Percentiles rank a stretch among this genome's conserved stretches.
These are phyloP conservation scores for Raphanus hybrid DNA, from an alignment of 441 rosid genomes.

Conservation along the genomic window DNA sequence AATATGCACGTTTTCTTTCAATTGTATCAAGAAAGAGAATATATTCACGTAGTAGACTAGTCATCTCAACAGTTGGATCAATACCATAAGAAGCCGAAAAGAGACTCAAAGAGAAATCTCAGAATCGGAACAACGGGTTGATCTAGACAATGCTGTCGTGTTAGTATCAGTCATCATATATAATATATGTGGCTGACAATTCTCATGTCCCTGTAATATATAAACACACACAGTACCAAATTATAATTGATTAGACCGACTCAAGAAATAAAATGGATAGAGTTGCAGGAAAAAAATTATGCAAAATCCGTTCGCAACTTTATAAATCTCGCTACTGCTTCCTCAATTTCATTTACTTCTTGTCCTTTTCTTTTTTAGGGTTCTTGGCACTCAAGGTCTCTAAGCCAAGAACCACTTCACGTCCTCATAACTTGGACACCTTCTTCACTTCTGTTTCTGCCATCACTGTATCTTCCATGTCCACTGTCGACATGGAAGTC, in stretches of 20 bases:
- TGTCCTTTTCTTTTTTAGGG: constrained; percentile 41
- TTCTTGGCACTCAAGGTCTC: constrained; percentile 43
- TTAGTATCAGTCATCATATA: neutral
- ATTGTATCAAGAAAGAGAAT: neutral
- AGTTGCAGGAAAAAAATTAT: constrained; percentile 3
- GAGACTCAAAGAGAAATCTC: neutral
- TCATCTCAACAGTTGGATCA: neutral
- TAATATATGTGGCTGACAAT: constrained; percentile 20
- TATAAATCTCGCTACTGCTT: constrained; percentile 6
- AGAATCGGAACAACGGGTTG: neutral
- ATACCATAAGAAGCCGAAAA: neutral
- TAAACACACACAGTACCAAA: constrained; percentile 4
- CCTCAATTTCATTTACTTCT: constrained; percentile 30
- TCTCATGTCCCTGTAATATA: constrained; percentile 10
- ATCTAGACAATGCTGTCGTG: neutral
- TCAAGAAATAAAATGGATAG: constrained; percentile 16
- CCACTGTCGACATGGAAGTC: constrained; percentile 71
- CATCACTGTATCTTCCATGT: constrained; percentile 71
- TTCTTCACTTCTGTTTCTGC: constrained; percentile 80
- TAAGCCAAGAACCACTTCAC: constrained; percentile 44
- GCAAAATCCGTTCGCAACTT: constrained; percentile 23
- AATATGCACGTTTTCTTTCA: neutral
- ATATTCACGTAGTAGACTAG: neutral
- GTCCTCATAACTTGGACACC: constrained; percentile 50
- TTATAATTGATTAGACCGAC: neutral